Percentiles rank a stretch among this genome's conserved stretches.
phyloP scores from a whole-genome alignment of 805 yeast genomes.

The Ogataea angusta region DNA sequence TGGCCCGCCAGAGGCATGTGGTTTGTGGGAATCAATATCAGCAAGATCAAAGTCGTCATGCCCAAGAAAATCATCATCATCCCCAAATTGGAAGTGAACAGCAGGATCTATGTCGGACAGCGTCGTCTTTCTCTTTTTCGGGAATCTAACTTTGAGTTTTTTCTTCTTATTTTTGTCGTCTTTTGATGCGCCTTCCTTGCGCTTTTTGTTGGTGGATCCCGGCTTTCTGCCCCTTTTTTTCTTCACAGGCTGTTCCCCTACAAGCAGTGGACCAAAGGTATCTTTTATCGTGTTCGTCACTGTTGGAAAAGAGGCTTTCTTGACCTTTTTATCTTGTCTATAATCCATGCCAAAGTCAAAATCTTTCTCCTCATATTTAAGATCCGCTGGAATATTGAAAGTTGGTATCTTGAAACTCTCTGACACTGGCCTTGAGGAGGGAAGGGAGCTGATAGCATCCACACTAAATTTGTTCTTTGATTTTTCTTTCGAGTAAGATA shows the following conservation, averaged over 20 bases:
- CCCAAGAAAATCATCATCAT: constrained; percentile 9
- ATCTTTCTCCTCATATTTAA: constrained; percentile 13
- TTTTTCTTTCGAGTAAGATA: constrained; percentile 13
- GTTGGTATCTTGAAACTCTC: constrained; percentile 17
- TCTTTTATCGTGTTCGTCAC: constrained; percentile 6
- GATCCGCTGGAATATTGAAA: constrained; percentile 17
- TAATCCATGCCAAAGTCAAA: constrained; percentile 7
- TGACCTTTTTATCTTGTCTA: constrained; percentile 8
- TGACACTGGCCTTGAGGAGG: constrained; percentile 16
- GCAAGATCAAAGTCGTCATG: constrained; percentile 8
- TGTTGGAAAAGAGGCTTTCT: constrained; percentile 12
- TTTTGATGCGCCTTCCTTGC: constrained; percentile 10
- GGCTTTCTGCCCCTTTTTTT: constrained; percentile 22
- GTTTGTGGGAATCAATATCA: constrained; percentile 6
- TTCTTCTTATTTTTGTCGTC: constrained; percentile 16
- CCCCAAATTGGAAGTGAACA: constrained; percentile 7
- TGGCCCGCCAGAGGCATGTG: constrained; percentile 1
- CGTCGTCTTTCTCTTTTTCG: constrained; percentile 11
- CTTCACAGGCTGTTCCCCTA: constrained; percentile 10
- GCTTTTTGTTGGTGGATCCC: constrained; percentile 21
- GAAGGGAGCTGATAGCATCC: constrained; percentile 17
- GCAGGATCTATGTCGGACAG: constrained; percentile 12
- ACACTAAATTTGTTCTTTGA: constrained; percentile 10
- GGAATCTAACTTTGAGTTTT: constrained; percentile 17
- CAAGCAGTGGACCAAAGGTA: neutral